phyloP scores from a whole-genome alignment of 2,329 filamentous ascomycete genomes.

The Sclerotinia nivalis region DNA sequence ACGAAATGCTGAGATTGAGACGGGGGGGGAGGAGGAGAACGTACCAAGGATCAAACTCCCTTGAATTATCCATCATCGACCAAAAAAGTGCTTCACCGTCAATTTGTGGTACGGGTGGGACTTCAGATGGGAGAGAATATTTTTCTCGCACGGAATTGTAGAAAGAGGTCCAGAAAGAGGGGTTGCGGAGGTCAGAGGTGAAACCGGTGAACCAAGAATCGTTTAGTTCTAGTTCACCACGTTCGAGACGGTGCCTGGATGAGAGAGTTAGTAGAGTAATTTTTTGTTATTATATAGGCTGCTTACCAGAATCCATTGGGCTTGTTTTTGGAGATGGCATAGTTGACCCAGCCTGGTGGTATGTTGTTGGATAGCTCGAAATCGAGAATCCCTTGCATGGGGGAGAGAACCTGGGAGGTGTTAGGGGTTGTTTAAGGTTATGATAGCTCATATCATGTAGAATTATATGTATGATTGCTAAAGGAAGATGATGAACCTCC shows the following conservation, averaged over 20 bases:
- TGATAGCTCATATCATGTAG: background rate
- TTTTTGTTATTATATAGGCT: too few relatives aligned
- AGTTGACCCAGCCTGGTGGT: slow-evolving; percentile 88
- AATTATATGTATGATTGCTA: background rate
- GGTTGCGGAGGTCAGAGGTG: slow-evolving; percentile 68
- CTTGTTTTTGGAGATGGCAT: slow-evolving; percentile 76
- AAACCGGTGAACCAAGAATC: slow-evolving; percentile 74
- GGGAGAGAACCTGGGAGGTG: slow-evolving; percentile 68
- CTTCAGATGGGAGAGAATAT: slow-evolving; percentile 44
- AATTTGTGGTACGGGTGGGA: slow-evolving; percentile 68
- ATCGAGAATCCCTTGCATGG: slow-evolving; percentile 89
- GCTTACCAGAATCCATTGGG: slow-evolving; percentile 74
- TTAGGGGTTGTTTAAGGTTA: slow-evolving; percentile 23
- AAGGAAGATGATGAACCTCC: background rate
- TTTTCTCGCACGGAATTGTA: slow-evolving; percentile 46
- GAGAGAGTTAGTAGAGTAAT: background rate
- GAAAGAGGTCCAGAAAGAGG: slow-evolving; percentile 68
- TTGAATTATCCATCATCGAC: slow-evolving; percentile 81
- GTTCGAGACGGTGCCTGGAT: slow-evolving; percentile 71
- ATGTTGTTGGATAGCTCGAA: slow-evolving; percentile 79
- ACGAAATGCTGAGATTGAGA: background rate
- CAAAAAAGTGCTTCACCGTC: slow-evolving; percentile 82
- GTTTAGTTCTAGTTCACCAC: slow-evolving; percentile 77
- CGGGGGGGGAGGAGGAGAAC: background rate
- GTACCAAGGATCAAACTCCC: slow-evolving; percentile 66